Evolutionary conservation across 331 rosid species (phyloP).

Genomic region (Stylosanthes scabra): DNA sequence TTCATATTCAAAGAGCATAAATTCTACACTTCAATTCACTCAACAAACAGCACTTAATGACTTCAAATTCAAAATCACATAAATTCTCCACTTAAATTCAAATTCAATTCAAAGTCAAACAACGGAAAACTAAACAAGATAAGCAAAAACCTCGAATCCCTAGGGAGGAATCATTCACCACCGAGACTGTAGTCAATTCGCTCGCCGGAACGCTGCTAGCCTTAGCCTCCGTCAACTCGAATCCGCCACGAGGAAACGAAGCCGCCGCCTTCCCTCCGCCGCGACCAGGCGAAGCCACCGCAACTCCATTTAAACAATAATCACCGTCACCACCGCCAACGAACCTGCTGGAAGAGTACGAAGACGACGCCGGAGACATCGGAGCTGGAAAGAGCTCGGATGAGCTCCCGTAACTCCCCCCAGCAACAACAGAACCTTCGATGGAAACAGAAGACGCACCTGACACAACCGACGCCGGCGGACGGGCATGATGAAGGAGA

Average conservation of each 20-base stretch:
- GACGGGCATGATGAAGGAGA: conserved; percentile 39
- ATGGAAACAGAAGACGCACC: conserved; percentile 36
- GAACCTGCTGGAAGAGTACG: conserved; percentile 33
- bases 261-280: conserved; percentile 51
- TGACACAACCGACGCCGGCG: background rate
- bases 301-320: conserved; percentile 29
- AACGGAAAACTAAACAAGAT: conserved; percentile 1
- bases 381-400: conserved; percentile 48
- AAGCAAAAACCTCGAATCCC: conserved; percentile 51
- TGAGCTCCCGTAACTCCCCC: conserved; percentile 37
- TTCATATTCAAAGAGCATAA: background rate
- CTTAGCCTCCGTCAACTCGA: conserved; percentile 57
- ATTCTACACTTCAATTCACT: background rate
- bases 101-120: background rate
- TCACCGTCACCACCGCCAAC: conserved; percentile 38
- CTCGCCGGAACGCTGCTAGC: conserved; percentile 62
- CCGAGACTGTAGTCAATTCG: conserved; percentile 56
- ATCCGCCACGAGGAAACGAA: conserved; percentile 64
- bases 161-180: conserved; percentile 47
- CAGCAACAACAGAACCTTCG: background rate
- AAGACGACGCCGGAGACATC: conserved; percentile 42
- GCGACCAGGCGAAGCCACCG: conserved; percentile 44
- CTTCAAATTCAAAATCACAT: background rate
- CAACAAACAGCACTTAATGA: background rate
- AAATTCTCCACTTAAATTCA: conserved; percentile 1